A percentile compares a stretch with the other conserved stretches of the same genome.
Evolutionary conservation across 192 early-diverging fungal genomes (phyloP).

Genomic region (Coemansia sp.): DNA sequence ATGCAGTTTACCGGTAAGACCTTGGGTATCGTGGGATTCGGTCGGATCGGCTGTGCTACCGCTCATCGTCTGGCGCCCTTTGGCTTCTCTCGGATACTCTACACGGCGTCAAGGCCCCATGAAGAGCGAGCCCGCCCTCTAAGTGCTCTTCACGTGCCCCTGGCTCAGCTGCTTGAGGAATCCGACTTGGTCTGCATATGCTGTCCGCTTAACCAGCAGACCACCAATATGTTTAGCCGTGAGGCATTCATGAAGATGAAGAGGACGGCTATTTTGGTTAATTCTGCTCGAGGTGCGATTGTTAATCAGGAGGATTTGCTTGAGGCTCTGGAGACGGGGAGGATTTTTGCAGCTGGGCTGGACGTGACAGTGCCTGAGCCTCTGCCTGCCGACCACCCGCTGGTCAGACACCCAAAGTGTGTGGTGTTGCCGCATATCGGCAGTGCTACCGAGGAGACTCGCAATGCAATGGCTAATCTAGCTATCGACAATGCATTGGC

Average conservation of each 20-base stretch:
- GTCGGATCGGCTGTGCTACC: conserved; percentile 77
- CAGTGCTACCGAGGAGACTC: conserved; percentile 77
- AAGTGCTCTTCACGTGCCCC: conserved; percentile 51
- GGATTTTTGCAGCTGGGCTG: conserved; percentile 70
- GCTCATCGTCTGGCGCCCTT: conserved; percentile 71
- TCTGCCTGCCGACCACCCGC: conserved; percentile 59
- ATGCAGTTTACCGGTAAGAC: conserved; percentile 73
- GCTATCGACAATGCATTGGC: conserved; percentile 70
- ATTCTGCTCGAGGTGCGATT: conserved; percentile 76
- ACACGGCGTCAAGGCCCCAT: conserved; percentile 59
- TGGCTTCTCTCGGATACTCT: conserved; percentile 64
- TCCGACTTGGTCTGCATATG: conserved; percentile 74
- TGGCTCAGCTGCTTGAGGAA: conserved; percentile 60
- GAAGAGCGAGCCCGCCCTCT: conserved; percentile 46
- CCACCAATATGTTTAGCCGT: conserved; percentile 67
- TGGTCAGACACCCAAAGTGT: conserved; percentile 61
- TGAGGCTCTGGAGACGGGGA: conserved; percentile 58
- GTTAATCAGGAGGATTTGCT: conserved; percentile 73
- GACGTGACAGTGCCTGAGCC: conserved; percentile 90
- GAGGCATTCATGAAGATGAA: conserved; percentile 72
- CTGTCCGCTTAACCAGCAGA: conserved; percentile 71
- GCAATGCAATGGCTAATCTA: conserved; percentile 75
- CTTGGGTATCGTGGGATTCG: conserved; percentile 81
- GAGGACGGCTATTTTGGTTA: conserved; percentile 65
- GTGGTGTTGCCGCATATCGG: conserved; percentile 84